These are phyloP conservation scores for Tilletia setariae DNA, from an alignment of 1,284 basidiomycete genomes.

Conservation along the genomic window DNA sequence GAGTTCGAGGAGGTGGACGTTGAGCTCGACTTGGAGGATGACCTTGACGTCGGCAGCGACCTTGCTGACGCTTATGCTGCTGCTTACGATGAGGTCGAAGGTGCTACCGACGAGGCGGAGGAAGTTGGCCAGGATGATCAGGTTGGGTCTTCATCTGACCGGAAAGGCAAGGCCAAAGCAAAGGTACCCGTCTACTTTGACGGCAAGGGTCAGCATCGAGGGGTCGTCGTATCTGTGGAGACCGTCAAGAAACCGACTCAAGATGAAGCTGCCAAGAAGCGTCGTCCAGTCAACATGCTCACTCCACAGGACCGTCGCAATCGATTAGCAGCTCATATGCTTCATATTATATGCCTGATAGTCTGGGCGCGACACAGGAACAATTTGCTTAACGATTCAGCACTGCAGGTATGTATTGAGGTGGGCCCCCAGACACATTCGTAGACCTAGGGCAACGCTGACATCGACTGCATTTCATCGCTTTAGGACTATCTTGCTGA, in stretches of 20 bases:
- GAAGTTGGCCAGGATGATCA: neutral
- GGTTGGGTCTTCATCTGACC: too few relatives aligned
- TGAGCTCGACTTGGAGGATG: constrained; percentile 14
- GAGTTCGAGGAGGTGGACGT: constrained; percentile 5
- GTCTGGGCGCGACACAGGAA: constrained; percentile 75
- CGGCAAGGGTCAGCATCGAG: constrained; percentile 38
- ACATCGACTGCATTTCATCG: neutral
- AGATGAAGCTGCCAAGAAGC: constrained; percentile 28
- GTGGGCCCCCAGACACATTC: too few relatives aligned
- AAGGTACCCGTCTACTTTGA: constrained; percentile 36
- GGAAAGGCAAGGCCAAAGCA: neutral
- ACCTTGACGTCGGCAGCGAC: constrained; percentile 22
- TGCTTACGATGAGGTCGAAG: constrained; percentile 33
- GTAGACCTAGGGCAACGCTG: too few relatives aligned
- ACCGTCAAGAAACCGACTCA: constrained; percentile 21
- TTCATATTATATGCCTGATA: constrained; percentile 64
- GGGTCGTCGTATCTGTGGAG: constrained; percentile 20
- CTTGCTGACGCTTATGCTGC: constrained; percentile 25
- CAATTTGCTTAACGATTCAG: constrained; percentile 74
- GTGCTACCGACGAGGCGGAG: constrained; percentile 15
- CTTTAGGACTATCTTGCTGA: constrained; percentile 18
- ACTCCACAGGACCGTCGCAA: constrained; percentile 49
- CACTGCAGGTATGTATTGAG: constrained; percentile 67
- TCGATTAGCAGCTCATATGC: constrained; percentile 47
- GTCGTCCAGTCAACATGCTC: constrained; percentile 20